Base-by-base conservation (phyloP, 495 filamentous ascomycete genomes). In the Penicillium fimorum region DNA sequence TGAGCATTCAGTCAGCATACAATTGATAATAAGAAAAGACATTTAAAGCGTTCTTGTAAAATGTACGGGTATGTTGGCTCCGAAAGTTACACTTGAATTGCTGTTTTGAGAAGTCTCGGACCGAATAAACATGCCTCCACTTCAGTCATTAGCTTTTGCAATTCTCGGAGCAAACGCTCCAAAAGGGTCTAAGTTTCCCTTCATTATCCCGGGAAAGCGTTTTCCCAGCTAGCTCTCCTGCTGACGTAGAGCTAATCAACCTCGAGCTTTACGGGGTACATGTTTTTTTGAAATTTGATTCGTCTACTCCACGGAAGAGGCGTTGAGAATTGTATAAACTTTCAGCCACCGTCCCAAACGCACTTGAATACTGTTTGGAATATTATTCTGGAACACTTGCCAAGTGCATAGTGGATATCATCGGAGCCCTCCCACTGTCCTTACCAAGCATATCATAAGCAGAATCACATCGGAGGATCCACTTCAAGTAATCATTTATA, bases 371-470 rank as follows among this genome's bases (percentile, higher is more conserved):
- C 48, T 9, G 33, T 20, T 10, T 37, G 13, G n/a, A 25, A 38
- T 13, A n/a, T 9, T 18, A 25, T 38, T 35, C 48, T 50, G 10
- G 48, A 22, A 50, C 6, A 17, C 8, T n/a, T 50, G 35, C 48
- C 48, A 38, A 50, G 48, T n/a, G 15, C 12, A 35, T 35, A 32
- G 22, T 47, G 30, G 48, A 40, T 25, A 50, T 27, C 11, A n/a
- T 35, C 5, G 15, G 6, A 27, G 40, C 22, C 10, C 35, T 17
- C 48, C 25, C 17, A 17, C 7, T 8, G 15, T 37, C 35, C 35
- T 47, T 38, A 40, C 48, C 48, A 50, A 50, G 48, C 48, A 50
- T 29, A 22, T 5, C 27, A 27, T 40, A 50, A 50, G 22, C 48
- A 50, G 33, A 24, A 27, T 27, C 8, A 18, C n/a, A 9, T 8